Percentiles rank a stretch among this genome's conserved stretches.
Evolutionary conservation across 495 filamentous ascomycete species (phyloP).

Genomic region (Aspergillus ostianus): DNA sequence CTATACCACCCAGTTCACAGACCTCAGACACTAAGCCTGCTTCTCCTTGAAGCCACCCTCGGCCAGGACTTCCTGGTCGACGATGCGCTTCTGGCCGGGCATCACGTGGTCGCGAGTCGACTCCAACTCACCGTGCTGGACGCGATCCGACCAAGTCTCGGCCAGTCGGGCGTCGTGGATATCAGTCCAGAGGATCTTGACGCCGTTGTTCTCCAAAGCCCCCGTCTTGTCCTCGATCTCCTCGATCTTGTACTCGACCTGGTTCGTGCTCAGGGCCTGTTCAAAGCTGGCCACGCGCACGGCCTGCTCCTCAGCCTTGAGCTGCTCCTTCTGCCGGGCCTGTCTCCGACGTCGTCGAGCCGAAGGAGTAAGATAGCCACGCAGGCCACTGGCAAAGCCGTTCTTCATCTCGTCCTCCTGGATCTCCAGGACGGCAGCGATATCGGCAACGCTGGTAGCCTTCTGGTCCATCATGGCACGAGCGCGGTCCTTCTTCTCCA

Average conservation of each 20-base stretch:
- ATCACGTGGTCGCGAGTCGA: conserved; percentile 37
- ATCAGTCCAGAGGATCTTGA: conserved; percentile 70
- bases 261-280: conserved; percentile 25
- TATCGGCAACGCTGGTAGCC: conserved; percentile 82
- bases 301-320: conserved; percentile 32
- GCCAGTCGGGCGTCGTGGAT: conserved; percentile 65
- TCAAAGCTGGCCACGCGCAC: conserved; percentile 32
- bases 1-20: neutral
- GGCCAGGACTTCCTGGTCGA: conserved; percentile 39
- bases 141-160: conserved; percentile 63
- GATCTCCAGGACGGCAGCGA: conserved; percentile 71
- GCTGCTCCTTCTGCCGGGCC: conserved; percentile 39
- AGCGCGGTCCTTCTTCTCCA: conserved; percentile 57
- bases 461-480: conserved; percentile 77
- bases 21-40: conserved; percentile 6
- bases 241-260: conserved; percentile 30
- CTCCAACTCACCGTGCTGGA: conserved; percentile 58
- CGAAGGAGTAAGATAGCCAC: conserved; percentile 33
- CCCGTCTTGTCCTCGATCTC: conserved; percentile 31
- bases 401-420: conserved; percentile 42
- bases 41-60: conserved; percentile 45
- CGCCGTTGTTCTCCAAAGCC: conserved; percentile 29
- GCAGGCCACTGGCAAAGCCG: conserved; percentile 29
- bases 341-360: conserved; percentile 31
- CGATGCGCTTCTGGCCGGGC: conserved; percentile 26